phyloP scores from a whole-genome alignment of 805 yeast genomes.

The Zygosaccharomyces lentus region DNA sequence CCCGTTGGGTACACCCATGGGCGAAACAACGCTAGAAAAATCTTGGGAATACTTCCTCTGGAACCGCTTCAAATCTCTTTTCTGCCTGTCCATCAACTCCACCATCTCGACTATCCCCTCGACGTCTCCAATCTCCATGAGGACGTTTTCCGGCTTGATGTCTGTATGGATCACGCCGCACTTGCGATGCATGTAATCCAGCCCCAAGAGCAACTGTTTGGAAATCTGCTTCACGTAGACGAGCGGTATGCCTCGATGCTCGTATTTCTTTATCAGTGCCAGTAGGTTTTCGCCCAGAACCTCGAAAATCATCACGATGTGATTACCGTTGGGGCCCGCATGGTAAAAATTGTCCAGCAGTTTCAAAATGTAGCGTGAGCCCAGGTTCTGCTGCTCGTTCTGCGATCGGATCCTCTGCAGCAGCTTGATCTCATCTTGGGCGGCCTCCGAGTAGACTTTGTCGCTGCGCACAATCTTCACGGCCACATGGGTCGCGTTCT shows the following conservation, averaged over 20 bases:
- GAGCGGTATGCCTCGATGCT: constrained; percentile 75
- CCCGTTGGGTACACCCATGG: constrained; percentile 12
- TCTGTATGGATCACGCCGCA: constrained; percentile 77
- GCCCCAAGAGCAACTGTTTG: constrained; percentile 66
- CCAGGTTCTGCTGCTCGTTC: constrained; percentile 52
- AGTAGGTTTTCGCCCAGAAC: constrained; percentile 91
- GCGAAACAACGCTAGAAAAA: constrained; percentile 11
- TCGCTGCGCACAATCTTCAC: constrained; percentile 92
- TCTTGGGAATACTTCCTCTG: constrained; percentile 38
- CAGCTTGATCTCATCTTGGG: constrained; percentile 85
- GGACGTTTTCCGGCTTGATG: constrained; percentile 71
- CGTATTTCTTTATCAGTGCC: constrained; percentile 73
- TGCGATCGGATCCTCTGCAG: constrained; percentile 57
- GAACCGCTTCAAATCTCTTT: constrained; percentile 40
- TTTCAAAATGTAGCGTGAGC: constrained; percentile 75
- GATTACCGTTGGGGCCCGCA: constrained; percentile 85
- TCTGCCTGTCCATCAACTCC: constrained; percentile 53
- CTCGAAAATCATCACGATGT: constrained; percentile 96
- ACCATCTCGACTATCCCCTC: constrained; percentile 69
- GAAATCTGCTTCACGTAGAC: constrained; percentile 76
- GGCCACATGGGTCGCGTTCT: constrained; percentile 71
- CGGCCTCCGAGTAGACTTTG: constrained; percentile 86
- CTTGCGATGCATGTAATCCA: constrained; percentile 56
- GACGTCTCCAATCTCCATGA: constrained; percentile 79
- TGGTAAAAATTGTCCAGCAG: constrained; percentile 82